phyloP scores from a whole-genome alignment of 2,329 filamentous ascomycete genomes.

The Colletotrichum caudatum region DNA sequence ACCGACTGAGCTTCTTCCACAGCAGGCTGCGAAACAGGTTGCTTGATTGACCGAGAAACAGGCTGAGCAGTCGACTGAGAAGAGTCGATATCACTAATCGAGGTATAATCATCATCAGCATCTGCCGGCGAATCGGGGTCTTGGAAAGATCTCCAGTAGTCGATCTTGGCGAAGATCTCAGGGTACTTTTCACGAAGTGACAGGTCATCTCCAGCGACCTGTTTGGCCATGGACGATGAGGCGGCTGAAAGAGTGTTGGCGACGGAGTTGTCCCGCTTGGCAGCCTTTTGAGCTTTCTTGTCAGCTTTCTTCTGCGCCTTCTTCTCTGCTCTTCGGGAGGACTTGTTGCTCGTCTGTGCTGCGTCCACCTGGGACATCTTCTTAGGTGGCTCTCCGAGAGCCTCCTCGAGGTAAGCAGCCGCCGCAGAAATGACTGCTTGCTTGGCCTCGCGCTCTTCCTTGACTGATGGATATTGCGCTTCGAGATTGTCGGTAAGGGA shows the following conservation, averaged over 20 bases:
- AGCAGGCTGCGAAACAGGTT: neutral
- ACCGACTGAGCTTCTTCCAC: neutral
- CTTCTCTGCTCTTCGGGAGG: slow-evolving; percentile 30
- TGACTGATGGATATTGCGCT: slow-evolving; percentile 27
- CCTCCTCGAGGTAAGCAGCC: slow-evolving; percentile 5
- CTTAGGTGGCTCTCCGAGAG: slow-evolving; percentile 4
- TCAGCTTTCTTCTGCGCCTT: slow-evolving; percentile 35
- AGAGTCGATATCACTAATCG: neutral
- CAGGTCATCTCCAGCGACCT: neutral
- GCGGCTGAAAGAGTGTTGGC: neutral
- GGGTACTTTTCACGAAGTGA: slow-evolving; percentile 29
- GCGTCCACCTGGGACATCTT: neutral
- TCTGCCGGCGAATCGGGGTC: slow-evolving; percentile 1
- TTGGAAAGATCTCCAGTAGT: slow-evolving; percentile 20
- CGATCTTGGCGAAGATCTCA: slow-evolving; percentile 31
- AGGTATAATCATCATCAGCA: neutral
- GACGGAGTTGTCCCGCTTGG: slow-evolving; percentile 8
- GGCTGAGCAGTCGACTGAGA: neutral
- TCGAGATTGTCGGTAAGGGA: slow-evolving; percentile 15
- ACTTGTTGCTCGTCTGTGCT: slow-evolving; percentile 8
- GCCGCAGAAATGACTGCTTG: slow-evolving; percentile 10
- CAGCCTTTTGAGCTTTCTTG: slow-evolving; percentile 25
- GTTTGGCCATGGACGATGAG: neutral
- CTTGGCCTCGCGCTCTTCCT: slow-evolving; percentile 25
- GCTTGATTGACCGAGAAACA: neutral